Conservation (phyloP, 1,284 basidiomycete species). For the Puccinia triticina region DNA sequence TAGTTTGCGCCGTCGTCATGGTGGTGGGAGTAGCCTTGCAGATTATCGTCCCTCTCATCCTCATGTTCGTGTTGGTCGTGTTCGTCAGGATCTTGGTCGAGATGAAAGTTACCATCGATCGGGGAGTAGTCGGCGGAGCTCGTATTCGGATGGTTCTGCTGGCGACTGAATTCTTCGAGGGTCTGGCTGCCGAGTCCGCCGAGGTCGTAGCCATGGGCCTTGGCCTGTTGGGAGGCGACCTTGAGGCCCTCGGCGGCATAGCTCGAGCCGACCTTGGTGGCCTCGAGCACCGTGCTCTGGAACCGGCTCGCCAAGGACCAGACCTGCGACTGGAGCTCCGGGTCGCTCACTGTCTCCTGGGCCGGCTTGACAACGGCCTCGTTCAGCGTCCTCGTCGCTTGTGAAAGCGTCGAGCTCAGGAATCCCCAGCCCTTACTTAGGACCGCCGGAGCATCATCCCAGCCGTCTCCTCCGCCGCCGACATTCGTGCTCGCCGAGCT, state of each 20-base stretch:
- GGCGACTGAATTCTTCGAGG: constrained; percentile 32
- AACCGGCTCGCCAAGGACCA: constrained; percentile 42
- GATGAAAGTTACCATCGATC: constrained; percentile 7
- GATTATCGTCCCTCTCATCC: constrained; percentile 31
- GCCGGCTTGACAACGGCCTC: constrained; percentile 43
- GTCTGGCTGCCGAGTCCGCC: constrained; percentile 31
- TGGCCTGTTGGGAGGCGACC: constrained; percentile 41
- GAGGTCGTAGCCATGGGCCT: constrained; percentile 46
- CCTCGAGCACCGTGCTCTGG: constrained; percentile 35
- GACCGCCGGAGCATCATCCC: neutral
- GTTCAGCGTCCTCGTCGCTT: constrained; percentile 31
- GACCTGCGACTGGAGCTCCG: constrained; percentile 42
- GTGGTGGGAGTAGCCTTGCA: neutral
- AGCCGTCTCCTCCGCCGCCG: neutral
- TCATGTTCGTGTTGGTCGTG: constrained; percentile 39
- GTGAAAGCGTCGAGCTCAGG: constrained; percentile 37
- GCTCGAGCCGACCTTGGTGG: constrained; percentile 38
- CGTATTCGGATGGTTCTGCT: neutral
- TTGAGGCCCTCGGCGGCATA: constrained; percentile 48
- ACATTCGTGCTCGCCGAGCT: constrained; percentile 62
- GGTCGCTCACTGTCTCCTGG: constrained; percentile 31
- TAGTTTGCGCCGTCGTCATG: constrained; percentile 16
- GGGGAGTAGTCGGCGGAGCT: constrained; percentile 24
- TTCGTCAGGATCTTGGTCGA: constrained; percentile 15
- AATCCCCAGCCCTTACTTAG: constrained; percentile 46